phyloP scores from a whole-genome alignment of 2,329 filamentous ascomycete species.

The Dothistroma septosporum region DNA sequence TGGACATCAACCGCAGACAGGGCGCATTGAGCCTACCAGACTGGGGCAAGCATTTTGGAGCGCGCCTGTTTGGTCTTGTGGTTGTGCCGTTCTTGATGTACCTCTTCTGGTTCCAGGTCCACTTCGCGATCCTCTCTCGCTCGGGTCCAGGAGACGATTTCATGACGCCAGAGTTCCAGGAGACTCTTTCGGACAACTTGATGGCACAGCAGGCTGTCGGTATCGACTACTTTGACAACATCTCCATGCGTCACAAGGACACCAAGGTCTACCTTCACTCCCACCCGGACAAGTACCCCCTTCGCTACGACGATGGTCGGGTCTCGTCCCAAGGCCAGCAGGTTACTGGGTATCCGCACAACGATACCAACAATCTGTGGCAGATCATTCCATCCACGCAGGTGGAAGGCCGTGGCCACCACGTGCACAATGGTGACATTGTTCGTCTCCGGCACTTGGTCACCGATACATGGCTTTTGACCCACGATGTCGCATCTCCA shows the following conservation, averaged over 20 bases:
- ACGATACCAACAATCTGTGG: conserved; percentile 99
- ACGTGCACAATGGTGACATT: conserved; percentile 77
- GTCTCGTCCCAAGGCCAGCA: conserved; percentile 96
- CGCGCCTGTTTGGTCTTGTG: conserved; percentile 80
- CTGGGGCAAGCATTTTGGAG: conserved; percentile 85
- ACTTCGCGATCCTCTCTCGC: conserved; percentile 81
- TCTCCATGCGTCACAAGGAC: conserved; percentile 91
- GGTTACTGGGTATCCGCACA: conserved; percentile 95
- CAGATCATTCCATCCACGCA: conserved; percentile 70
- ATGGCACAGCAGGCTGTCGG: conserved; percentile 83
- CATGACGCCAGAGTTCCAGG: conserved; percentile 97
- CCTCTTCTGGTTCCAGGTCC: conserved; percentile 99
- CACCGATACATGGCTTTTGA: conserved; percentile 81
- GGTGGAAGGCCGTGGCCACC: conserved; percentile 55
- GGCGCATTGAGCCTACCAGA: conserved; percentile 74
- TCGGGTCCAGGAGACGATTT: conserved; percentile 97
- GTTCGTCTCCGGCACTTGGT: conserved; percentile 81
- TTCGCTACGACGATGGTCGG: conserved; percentile 94
- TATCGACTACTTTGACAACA: conserved; percentile 84
- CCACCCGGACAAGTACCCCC: conserved; percentile 80
- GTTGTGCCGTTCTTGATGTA: conserved; percentile 95
- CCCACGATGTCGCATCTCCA: conserved; percentile 94
- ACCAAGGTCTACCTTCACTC: conserved; percentile 96
- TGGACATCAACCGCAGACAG: conserved; percentile 79
- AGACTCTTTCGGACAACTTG: conserved; percentile 89